phyloP scores from a whole-genome alignment of 2,329 filamentous ascomycete genomes.

The Curvularia verruculosa region DNA sequence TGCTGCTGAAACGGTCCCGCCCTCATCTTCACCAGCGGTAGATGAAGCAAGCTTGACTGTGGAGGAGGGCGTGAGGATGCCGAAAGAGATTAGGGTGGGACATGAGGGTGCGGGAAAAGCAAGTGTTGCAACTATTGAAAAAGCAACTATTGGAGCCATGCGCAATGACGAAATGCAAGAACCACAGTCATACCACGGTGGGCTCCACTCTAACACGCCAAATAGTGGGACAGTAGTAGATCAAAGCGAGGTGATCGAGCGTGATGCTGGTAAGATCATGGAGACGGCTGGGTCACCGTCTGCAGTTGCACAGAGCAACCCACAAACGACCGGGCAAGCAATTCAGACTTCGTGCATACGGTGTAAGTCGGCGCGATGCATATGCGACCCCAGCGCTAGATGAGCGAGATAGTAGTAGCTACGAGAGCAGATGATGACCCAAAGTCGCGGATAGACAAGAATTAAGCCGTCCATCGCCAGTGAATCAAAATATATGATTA shows the following conservation, averaged over 20 bases:
- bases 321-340: neutral
- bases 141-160: slow-evolving; percentile 2
- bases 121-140: slow-evolving; percentile 8
- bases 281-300: neutral
- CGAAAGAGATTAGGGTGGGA: neutral
- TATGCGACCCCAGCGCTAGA: neutral
- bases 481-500: neutral
- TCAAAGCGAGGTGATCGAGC: neutral
- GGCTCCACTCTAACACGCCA: slow-evolving; percentile 5
- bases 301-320: neutral
- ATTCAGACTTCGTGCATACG: neutral
- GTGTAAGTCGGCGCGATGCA: neutral
- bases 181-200: neutral
- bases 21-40: neutral
- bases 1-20: neutral
- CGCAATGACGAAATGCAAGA: slow-evolving; percentile 5
- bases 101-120: slow-evolving; percentile 1
- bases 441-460: neutral
- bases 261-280: neutral
- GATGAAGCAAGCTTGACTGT: neutral
- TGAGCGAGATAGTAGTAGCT: neutral
- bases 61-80: neutral
- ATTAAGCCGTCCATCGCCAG: neutral
- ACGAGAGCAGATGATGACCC: neutral
- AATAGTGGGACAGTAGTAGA: slow-evolving; percentile 1